phyloP scores from a whole-genome alignment of 1,139 yeast species.

The Pichia cactophila region DNA sequence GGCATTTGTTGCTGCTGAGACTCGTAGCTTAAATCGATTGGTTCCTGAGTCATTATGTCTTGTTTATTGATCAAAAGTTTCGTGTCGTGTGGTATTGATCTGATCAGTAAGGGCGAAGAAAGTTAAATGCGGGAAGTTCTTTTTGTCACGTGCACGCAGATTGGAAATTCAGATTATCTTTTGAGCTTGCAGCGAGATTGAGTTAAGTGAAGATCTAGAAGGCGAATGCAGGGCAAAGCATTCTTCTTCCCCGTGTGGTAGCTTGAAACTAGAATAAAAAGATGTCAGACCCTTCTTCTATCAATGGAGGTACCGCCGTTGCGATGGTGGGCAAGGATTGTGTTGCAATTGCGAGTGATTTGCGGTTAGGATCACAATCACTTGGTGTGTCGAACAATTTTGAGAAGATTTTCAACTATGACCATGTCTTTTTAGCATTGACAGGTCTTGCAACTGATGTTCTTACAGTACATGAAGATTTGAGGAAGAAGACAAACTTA shows the following conservation, averaged over 20 bases:
- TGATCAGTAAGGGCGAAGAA: background rate
- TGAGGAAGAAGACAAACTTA: conserved; percentile 78
- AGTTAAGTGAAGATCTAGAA: background rate
- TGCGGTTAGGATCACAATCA: conserved; percentile 90
- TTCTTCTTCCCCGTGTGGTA: background rate
- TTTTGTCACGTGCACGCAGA: background rate
- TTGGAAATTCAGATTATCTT: background rate
- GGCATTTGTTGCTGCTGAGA: conserved; percentile 6
- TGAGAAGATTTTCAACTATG: conserved; percentile 83
- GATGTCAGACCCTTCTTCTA: conserved; percentile 50
- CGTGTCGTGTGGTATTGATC: too few species aligned
- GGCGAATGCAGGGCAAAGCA: background rate
- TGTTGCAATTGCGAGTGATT: conserved; percentile 94
- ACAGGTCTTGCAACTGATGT: conserved; percentile 97
- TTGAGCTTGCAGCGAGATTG: background rate
- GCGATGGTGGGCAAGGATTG: conserved; percentile 99
- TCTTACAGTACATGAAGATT: conserved; percentile 70
- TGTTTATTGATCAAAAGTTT: background rate
- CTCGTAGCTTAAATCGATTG: conserved; percentile 11
- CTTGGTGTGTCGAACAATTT: conserved; percentile 87
- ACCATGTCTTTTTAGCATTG: conserved; percentile 79
- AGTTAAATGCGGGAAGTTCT: background rate
- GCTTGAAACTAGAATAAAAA: background rate
- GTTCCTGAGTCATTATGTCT: conserved; percentile 11
- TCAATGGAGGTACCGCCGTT: conserved; percentile 80